Conservation (phyloP, 2,329 filamentous ascomycete species). For the Xylaria polymorpha region DNA sequence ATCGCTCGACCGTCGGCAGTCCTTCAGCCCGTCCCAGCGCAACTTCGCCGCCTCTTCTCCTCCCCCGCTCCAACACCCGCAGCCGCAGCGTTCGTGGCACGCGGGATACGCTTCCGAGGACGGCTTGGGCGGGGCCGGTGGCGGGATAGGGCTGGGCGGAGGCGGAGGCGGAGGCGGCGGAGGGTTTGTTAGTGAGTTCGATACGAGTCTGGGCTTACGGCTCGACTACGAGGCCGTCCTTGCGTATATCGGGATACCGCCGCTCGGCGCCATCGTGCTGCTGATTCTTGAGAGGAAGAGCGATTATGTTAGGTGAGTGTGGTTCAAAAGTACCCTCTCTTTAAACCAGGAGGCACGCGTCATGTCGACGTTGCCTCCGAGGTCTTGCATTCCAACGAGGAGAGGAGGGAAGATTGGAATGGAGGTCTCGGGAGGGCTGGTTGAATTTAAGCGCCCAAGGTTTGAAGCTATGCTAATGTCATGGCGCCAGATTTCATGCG, state of each 20-base stretch:
- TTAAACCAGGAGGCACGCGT: background rate
- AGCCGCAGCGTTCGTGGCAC: constrained; percentile 69
- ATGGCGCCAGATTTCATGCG: constrained; percentile 80
- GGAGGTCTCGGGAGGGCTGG: background rate
- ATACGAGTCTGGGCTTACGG: constrained; percentile 87
- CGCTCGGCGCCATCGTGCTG: constrained; percentile 84
- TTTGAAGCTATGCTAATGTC: constrained; percentile 38
- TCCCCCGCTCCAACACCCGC: constrained; percentile 63
- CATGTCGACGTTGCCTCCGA: background rate
- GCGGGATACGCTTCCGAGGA: constrained; percentile 47
- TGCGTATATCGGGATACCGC: constrained; percentile 87
- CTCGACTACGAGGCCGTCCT: constrained; percentile 91
- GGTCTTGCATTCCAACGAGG: background rate
- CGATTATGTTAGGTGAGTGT: constrained; percentile 87
- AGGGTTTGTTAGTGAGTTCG: constrained; percentile 69
- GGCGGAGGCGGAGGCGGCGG: constrained; percentile 51
- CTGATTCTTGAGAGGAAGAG: constrained; percentile 92
- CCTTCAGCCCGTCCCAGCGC: constrained; percentile 57
- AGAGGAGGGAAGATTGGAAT: background rate
- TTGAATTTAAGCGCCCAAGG: background rate
- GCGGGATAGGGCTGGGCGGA: constrained; percentile 19
- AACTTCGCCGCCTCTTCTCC: constrained; percentile 59
- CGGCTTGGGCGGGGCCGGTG: constrained; percentile 38
- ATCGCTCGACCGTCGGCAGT: constrained; percentile 67
- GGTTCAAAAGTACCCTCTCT: background rate